Evolutionary conservation across 805 yeast species (phyloP), one percentile per base, ranked within the genome.

Genomic region (Kazachstania martiniae): DNA sequence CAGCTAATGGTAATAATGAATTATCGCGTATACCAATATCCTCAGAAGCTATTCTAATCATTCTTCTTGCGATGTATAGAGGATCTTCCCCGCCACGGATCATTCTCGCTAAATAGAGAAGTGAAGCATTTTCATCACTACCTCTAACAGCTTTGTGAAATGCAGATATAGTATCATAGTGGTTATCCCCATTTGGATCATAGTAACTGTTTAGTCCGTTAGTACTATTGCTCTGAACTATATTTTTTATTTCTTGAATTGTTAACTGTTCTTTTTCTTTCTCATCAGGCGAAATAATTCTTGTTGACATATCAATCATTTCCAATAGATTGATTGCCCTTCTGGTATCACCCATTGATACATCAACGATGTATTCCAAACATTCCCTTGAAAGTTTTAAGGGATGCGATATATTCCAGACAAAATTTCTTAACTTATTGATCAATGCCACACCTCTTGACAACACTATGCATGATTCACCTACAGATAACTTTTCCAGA

Each of bases 41-140:
- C 52, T 91, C 99, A 49, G 91, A 78, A 0, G 98, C 97, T 14
- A 91, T 91, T 4, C 95, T 66, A 4, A 91, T 77, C 93, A 91
- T 81, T 42, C 98, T 62, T 27, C 99, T 65, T 0, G 91, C 86
- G 9, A 91, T 75, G 46, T 80, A 91, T 16, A 85, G 57, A 0
- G 96, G 96, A 48, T 83, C 93, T 52, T 93, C 98, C 0, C 98
- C 98, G 3, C 94, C 93, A 41, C 73, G 69, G 1, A 91, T 63
- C 98, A 91, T 91, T 29, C 86, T 66, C 0, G 77, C 89, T 14
- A 91, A 59, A 49, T 91, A 91, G 53, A 77, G 87, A 38, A 91
- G 59, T 0, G 97, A 77, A 0, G 96, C 97, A 59, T 91, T 84
- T 0, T 87, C 78, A 46, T 89, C 78, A 0, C 83, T 70, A 0